Conservation (phyloP, 176 grass and related monocot species). For the Olyra latifolia region DNA sequence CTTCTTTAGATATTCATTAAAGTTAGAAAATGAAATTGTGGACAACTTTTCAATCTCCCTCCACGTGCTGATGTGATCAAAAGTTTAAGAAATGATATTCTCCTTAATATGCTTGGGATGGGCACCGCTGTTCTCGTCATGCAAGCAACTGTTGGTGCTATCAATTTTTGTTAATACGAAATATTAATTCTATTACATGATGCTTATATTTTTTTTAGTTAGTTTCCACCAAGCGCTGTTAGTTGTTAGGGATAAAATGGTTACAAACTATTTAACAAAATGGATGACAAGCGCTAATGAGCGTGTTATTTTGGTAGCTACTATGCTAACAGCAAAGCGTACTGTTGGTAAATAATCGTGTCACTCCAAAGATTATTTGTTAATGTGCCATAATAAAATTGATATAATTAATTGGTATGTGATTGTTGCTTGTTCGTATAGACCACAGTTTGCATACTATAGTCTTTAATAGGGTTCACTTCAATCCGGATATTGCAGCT, state of each 20-base stretch:
- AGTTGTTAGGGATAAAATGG: neutral
- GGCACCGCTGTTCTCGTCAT: constrained; percentile 89
- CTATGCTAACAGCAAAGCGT: neutral
- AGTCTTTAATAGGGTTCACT: neutral
- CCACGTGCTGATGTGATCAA: constrained; percentile 84
- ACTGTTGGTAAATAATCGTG: neutral
- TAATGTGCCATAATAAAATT: neutral
- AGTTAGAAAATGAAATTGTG: neutral
- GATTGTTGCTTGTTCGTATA: neutral
- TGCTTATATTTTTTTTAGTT: too few relatives aligned
- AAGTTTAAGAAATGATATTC: constrained; percentile 85
- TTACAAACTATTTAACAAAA: neutral
- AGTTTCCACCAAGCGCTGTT: neutral
- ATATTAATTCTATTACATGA: too few relatives aligned
- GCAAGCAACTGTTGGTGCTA: constrained; percentile 83
- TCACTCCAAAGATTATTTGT: neutral
- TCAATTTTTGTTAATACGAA: too few relatives aligned
- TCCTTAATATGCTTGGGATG: constrained; percentile 87
- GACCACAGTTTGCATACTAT: neutral
- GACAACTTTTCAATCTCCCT: constrained; percentile 75
- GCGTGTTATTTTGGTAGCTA: too few relatives aligned
- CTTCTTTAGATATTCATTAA: constrained; percentile 7
- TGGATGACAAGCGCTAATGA: too few relatives aligned
- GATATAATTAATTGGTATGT: neutral
- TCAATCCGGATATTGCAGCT: neutral